phyloP scores from a whole-genome alignment of 345 rosid genomes.

The Salix caprea region DNA sequence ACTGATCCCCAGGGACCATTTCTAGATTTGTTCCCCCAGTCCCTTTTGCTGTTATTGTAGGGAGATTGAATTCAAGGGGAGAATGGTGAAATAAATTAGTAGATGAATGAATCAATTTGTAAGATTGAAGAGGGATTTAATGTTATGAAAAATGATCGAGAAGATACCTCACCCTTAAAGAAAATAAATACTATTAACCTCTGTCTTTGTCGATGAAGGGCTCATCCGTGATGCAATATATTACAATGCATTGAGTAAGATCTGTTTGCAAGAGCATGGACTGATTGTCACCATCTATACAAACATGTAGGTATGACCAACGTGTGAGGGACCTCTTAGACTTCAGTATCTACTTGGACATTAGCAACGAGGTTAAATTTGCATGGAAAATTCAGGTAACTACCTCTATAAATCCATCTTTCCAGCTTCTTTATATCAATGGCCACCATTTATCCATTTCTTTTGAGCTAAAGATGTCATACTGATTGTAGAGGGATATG shows the following conservation, averaged over 20 bases:
- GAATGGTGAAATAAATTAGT: neutral
- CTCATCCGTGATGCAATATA: neutral
- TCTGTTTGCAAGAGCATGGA: neutral
- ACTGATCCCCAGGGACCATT: neutral
- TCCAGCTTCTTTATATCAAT: neutral
- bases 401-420: too few relatives aligned
- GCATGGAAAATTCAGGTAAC: conserved; percentile 71
- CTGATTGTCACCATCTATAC: neutral
- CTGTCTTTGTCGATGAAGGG: neutral
- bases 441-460: neutral
- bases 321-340: conserved; percentile 82
- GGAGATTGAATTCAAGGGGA: too few relatives aligned
- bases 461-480: neutral
- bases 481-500: conserved; percentile 77
- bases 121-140: neutral
- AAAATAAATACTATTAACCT: too few relatives aligned
- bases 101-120: neutral
- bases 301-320: conserved; percentile 61
- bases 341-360: conserved; percentile 96
- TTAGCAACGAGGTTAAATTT: conserved; percentile 94
- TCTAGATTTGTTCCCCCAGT: too few relatives aligned
- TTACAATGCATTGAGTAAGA: neutral
- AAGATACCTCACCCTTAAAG: neutral
- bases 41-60: too few relatives aligned
- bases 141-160: neutral